A percentile compares a stretch with the other conserved stretches of the same genome.
Conservation (phyloP, 306 rosid species). For the Cyamopsis tetragonoloba region DNA sequence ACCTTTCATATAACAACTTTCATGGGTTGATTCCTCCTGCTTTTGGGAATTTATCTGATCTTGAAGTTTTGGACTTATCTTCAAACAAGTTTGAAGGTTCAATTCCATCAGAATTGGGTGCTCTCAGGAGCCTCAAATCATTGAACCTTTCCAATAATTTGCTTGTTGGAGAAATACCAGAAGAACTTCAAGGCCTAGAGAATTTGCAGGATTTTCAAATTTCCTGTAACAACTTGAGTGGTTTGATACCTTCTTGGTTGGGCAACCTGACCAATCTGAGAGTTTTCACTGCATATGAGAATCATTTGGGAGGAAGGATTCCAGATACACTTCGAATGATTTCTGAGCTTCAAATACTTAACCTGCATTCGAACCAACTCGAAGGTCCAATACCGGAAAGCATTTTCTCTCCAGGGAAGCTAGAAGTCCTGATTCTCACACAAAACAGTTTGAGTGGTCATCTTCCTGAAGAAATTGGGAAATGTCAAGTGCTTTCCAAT, state of each 20-base stretch:
- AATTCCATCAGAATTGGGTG: background rate
- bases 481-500: conserved; percentile 6
- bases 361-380: background rate
- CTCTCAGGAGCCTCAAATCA: background rate
- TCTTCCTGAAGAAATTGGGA: background rate
- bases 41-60: background rate
- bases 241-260: background rate
- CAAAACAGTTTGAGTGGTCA: background rate
- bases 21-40: background rate
- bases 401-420: background rate
- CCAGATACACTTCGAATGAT: background rate
- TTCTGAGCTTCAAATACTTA: background rate
- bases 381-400: background rate
- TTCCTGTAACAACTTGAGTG: background rate
- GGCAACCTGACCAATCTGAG: background rate
- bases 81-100: background rate
- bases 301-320: background rate
- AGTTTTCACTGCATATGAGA: background rate
- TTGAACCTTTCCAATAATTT: background rate
- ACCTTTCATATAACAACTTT: background rate
- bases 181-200: background rate
- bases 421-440: background rate
- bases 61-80: background rate
- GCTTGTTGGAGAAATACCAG: background rate
- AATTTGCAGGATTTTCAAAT: background rate